Conservation (phyloP, 148 eudicot genomes). For the Camellia sinensis region DNA sequence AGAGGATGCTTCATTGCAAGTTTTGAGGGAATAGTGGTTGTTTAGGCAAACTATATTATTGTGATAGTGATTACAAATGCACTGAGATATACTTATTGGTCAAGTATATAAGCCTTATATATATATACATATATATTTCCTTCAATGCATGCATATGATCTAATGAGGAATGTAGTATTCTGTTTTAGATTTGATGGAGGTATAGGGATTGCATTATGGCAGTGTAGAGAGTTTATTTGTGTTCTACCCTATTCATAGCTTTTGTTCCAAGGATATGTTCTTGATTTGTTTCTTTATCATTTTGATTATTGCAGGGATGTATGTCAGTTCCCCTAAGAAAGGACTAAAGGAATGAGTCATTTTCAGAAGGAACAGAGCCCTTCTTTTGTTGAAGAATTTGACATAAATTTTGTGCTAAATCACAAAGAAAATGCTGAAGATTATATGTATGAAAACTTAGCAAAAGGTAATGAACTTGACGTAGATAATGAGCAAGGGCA, state of each 20-base stretch:
- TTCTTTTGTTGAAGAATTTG: conserved; percentile 3
- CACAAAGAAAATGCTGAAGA: neutral
- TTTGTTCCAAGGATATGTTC: neutral
- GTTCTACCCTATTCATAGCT: neutral
- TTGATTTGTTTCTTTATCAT: neutral
- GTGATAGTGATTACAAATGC: too few relatives aligned
- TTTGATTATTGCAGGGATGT: conserved; percentile 6
- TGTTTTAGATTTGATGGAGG: neutral
- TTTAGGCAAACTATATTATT: too few relatives aligned
- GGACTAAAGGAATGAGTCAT: neutral
- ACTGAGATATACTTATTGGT: too few relatives aligned
- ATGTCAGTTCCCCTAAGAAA: conserved; percentile 15
- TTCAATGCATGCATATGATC: too few relatives aligned
- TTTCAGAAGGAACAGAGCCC: neutral
- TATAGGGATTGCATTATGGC: neutral
- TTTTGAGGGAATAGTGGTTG: too few relatives aligned
- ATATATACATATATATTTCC: too few relatives aligned
- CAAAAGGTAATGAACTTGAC: too few relatives aligned
- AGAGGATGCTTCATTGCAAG: too few relatives aligned
- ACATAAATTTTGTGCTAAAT: neutral
- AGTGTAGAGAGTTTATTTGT: neutral
- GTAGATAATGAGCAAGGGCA: too few relatives aligned
- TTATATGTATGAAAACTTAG: neutral
- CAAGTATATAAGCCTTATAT: too few relatives aligned
- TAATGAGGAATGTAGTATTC: too few relatives aligned